Conservation (phyloP, 495 filamentous ascomycete species). For the Neurospora sp. region DNA sequence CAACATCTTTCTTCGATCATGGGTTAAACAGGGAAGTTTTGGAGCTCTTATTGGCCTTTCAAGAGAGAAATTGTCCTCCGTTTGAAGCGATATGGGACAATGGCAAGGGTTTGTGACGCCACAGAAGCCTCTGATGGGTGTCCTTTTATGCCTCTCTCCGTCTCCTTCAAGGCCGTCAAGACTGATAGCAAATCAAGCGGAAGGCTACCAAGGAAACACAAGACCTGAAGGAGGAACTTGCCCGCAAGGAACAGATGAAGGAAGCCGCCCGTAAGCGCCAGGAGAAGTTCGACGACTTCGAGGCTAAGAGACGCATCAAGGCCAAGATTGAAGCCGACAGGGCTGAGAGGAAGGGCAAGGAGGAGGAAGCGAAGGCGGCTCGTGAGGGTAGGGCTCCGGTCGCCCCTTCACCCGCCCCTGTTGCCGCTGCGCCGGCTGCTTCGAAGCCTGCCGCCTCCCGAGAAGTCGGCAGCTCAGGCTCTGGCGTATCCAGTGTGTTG, state of each 20-base stretch:
- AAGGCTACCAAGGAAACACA: slow-evolving; percentile 75
- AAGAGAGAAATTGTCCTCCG: no score
- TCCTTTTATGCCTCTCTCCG: no score
- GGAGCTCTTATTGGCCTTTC: no score
- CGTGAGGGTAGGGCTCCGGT: slow-evolving; percentile 61
- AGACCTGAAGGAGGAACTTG: slow-evolving; percentile 71
- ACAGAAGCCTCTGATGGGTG: no score
- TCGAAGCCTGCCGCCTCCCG: slow-evolving; percentile 33
- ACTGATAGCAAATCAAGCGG: slow-evolving; percentile 73
- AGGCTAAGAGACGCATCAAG: slow-evolving; percentile 78
- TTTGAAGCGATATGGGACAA: no score
- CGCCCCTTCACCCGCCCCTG: slow-evolving; percentile 28
- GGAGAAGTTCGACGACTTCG: slow-evolving; percentile 81
- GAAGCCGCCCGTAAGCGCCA: slow-evolving; percentile 72
- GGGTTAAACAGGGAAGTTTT: no score
- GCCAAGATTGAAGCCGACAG: slow-evolving; percentile 89
- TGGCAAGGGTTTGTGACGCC: no score
- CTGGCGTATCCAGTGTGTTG: no score
- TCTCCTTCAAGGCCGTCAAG: no score
- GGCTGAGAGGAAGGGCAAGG: slow-evolving; percentile 68
- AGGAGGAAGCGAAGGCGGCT: slow-evolving; percentile 74
- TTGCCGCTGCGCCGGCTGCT: slow-evolving; percentile 22
- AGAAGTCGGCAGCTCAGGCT: no score
- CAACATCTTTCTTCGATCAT: no score
- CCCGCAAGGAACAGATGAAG: slow-evolving; percentile 81